Conservation (phyloP, 768 basidiomycete species). For the Pleurotus cornucopiae region DNA sequence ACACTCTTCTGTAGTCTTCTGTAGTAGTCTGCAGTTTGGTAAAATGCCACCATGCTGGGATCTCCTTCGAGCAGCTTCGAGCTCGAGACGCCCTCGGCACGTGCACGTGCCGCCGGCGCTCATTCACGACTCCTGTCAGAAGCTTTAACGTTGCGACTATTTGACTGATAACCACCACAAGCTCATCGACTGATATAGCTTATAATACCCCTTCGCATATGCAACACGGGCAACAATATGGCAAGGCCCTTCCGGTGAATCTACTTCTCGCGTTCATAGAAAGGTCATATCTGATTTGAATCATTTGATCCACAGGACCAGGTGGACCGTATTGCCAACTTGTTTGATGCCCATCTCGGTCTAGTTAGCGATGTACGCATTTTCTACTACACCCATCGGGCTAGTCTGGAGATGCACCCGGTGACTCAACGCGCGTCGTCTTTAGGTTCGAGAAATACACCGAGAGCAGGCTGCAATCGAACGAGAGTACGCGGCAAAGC, state of each 20-base stretch:
- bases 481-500: constrained; percentile 73
- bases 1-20: no score
- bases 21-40: no score
- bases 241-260: constrained; percentile 51
- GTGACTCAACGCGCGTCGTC: background rate
- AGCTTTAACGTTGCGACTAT: background rate
- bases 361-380: constrained; percentile 59
- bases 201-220: constrained; percentile 6
- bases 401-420: background rate
- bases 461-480: constrained; percentile 63
- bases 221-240: constrained; percentile 35
- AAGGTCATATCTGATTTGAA: constrained; percentile 10
- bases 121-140: no score
- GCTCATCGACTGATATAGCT: background rate
- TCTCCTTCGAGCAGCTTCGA: no score
- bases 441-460: constrained; percentile 71
- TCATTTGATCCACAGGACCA: constrained; percentile 49
- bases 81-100: no score
- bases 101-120: no score
- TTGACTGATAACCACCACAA: constrained; percentile 16
- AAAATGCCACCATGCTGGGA: no score
- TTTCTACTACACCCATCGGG: background rate
- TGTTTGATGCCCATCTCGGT: constrained; percentile 64
- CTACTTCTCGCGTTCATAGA: constrained; percentile 9
- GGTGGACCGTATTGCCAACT: constrained; percentile 54